Evolutionary conservation across 2,329 filamentous ascomycete genomes (phyloP).

Genomic region (Trichoderma gracile): DNA sequence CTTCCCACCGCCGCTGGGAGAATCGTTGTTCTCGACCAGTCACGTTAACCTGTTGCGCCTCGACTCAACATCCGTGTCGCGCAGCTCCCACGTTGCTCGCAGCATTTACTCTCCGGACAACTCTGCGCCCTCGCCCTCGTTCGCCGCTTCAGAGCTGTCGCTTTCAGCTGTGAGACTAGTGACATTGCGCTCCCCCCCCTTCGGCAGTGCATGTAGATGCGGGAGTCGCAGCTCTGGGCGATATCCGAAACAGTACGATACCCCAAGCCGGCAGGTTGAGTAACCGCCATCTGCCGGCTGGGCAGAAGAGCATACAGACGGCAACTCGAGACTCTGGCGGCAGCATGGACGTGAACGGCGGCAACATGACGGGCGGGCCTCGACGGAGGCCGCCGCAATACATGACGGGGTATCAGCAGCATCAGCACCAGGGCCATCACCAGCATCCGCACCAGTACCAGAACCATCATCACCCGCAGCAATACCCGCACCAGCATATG

Average conservation of each 20-base stretch:
- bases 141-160: neutral
- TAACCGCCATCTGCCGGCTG: conserved; percentile 74
- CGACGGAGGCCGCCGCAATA: conserved; percentile 44
- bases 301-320: conserved; percentile 64
- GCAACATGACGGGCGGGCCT: conserved; percentile 38
- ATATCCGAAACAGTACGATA: conserved; percentile 38
- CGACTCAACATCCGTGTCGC: conserved; percentile 17
- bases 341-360: conserved; percentile 34
- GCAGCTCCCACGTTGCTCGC: neutral
- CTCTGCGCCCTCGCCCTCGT: neutral
- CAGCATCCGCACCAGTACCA: conserved; percentile 33
- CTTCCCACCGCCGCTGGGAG: neutral
- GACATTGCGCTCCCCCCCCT: neutral
- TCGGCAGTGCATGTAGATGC: conserved; percentile 31
- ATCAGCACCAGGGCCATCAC: conserved; percentile 2
- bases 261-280: conserved; percentile 76
- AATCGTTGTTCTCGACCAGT: neutral
- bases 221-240: conserved; percentile 41
- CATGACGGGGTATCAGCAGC: conserved; percentile 41
- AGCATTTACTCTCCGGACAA: neutral
- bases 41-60: conserved; percentile 19
- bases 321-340: conserved; percentile 39
- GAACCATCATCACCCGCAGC: neutral
- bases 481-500: conserved; percentile 40
- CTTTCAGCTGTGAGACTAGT: neutral